These are phyloP conservation scores for Mortierella sp. DNA, from an alignment of 371 early-diverging fungal species.

Conservation along the genomic window DNA sequence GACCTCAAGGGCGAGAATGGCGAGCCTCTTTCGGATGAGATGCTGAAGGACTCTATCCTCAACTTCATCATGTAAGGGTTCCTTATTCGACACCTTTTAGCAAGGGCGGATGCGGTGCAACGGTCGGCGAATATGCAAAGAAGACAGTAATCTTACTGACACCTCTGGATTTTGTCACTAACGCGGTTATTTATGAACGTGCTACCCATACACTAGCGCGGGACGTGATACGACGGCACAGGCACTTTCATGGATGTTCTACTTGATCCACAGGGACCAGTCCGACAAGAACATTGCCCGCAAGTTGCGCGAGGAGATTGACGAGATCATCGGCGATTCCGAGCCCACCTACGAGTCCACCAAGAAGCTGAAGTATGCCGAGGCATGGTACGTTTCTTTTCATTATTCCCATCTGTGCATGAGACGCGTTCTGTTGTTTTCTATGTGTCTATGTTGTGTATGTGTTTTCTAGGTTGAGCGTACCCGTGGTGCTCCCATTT, in stretches of 20 bases:
- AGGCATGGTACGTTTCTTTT: slow-evolving; percentile 46
- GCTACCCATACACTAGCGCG: slow-evolving; percentile 4
- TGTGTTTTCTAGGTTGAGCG: too few species aligned
- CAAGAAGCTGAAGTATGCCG: slow-evolving; percentile 57
- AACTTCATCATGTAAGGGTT: slow-evolving; percentile 65
- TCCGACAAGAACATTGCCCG: slow-evolving; percentile 67
- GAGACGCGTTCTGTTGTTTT: neutral
- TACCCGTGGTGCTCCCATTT: neutral
- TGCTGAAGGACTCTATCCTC: slow-evolving; percentile 75
- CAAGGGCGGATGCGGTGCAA: neutral
- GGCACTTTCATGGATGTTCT: slow-evolving; percentile 74
- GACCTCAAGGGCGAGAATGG: slow-evolving; percentile 67
- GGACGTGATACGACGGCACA: slow-evolving; percentile 68
- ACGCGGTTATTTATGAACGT: slow-evolving; percentile 6
- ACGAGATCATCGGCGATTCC: slow-evolving; percentile 44
- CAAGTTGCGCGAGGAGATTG: slow-evolving; percentile 73
- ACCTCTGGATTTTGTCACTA: neutral
- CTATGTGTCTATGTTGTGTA: neutral
- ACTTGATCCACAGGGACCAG: slow-evolving; percentile 60
- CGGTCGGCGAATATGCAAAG: neutral
- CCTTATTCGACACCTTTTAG: too few species aligned
- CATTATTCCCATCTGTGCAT: neutral
- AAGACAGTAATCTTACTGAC: too few species aligned
- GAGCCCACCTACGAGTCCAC: slow-evolving; percentile 46
- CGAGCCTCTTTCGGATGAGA: slow-evolving; percentile 63